A percentile compares a stretch with the other conserved stretches of the same genome.
Conservation (phyloP, 495 filamentous ascomycete genomes). For the Podospora pseudopauciseta region DNA sequence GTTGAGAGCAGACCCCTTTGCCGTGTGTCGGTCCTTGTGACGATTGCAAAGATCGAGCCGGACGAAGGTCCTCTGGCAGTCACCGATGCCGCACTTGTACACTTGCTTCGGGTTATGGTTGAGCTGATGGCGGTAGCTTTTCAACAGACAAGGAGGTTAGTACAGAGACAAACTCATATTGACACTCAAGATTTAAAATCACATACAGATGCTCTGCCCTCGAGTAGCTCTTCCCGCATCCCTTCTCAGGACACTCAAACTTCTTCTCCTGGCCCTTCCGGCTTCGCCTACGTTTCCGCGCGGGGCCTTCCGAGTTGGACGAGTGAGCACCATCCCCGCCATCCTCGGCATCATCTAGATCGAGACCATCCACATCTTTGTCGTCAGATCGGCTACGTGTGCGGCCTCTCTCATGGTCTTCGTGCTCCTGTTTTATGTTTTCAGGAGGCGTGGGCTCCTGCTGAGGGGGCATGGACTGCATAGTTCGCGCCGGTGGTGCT, state of each 20-base stretch:
- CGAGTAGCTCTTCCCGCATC: conserved; percentile 94
- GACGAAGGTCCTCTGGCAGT: conserved; percentile 87
- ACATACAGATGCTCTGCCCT: conserved; percentile 87
- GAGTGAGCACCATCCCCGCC: conserved; percentile 44
- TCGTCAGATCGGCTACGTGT: conserved; percentile 46
- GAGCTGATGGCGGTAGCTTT: conserved; percentile 81
- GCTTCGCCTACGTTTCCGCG: conserved; percentile 73
- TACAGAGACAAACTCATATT: conserved; percentile 7
- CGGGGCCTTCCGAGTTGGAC: conserved; percentile 53
- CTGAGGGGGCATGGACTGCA: conserved; percentile 40
- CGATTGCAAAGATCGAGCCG: conserved; percentile 90
- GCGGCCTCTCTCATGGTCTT: conserved; percentile 44
- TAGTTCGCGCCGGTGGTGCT: conserved; percentile 33
- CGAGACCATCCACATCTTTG: conserved; percentile 41
- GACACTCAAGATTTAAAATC: neutral
- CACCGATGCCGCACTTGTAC: conserved; percentile 89
- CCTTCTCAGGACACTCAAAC: conserved; percentile 84
- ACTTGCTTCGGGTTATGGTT: conserved; percentile 97
- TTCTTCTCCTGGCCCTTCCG: conserved; percentile 91
- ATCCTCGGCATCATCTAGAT: conserved; percentile 39
- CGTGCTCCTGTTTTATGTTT: conserved; percentile 37
- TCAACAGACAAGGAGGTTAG: conserved; percentile 19
- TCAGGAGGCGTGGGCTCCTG: conserved; percentile 42
- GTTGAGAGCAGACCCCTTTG: conserved; percentile 88
- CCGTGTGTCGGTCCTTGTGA: conserved; percentile 94